phyloP scores from a whole-genome alignment of 208 protist species.

The Angomonas ambiguus region DNA sequence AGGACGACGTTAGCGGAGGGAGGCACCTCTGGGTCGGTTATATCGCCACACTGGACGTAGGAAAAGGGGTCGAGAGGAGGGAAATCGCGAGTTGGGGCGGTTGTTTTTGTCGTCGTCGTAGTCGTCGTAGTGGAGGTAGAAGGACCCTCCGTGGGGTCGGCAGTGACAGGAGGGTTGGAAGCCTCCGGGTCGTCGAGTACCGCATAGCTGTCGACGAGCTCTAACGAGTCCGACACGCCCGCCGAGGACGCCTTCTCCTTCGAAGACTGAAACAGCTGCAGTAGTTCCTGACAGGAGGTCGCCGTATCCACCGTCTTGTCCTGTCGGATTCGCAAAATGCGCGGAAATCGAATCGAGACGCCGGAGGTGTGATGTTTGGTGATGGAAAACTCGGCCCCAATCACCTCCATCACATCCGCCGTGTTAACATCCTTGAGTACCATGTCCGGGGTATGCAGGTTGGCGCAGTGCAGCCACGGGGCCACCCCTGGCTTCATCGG shows the following conservation, averaged over 20 bases:
- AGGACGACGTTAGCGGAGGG: constrained; percentile 26
- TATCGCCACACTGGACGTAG: constrained; percentile 18
- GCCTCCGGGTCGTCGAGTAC: constrained; percentile 13
- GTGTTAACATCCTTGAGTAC: constrained; percentile 43
- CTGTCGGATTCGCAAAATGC: constrained; percentile 49
- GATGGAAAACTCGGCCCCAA: constrained; percentile 57
- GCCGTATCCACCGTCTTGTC: constrained; percentile 65
- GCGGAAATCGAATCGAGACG: constrained; percentile 74
- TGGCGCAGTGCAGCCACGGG: constrained; percentile 44
- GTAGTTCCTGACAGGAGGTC: constrained; percentile 55
- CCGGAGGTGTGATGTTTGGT: constrained; percentile 38
- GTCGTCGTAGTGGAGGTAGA: neutral
- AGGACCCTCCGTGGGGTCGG: too few species aligned
- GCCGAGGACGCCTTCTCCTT: constrained; percentile 16
- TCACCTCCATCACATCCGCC: constrained; percentile 74
- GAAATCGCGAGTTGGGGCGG: neutral
- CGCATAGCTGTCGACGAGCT: constrained; percentile 22
- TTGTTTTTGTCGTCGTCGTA: neutral
- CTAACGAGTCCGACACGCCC: constrained; percentile 16
- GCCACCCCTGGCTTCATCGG: constrained; percentile 22
- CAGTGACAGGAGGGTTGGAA: neutral
- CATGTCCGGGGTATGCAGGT: constrained; percentile 53
- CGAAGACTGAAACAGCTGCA: constrained; percentile 29
- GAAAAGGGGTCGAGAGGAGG: neutral
- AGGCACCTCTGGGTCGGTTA: constrained; percentile 15